Evolutionary conservation across 2,329 filamentous ascomycete genomes (phyloP), one percentile per base, ranked within the genome.

Genomic region (Talaromyces rugulosus): DNA sequence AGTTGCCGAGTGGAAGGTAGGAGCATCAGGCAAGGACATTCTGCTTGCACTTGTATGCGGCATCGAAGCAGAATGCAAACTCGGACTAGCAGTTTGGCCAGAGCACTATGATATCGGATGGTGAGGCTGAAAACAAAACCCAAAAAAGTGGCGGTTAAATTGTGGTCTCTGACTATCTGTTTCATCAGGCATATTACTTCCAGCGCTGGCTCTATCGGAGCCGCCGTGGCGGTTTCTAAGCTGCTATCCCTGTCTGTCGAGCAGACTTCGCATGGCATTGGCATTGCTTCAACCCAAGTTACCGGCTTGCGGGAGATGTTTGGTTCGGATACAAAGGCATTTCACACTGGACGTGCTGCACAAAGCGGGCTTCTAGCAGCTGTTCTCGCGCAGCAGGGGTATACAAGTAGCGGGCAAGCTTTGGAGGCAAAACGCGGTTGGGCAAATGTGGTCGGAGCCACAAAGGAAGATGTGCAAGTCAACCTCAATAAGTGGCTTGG

Each of bases 51-150:
- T 85, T 14, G 75, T 82, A 1, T 79, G 78, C 0, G 83, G 82
- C 11, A 78, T 85, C 50, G 83, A 85, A 69, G 76, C 78, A 0
- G 79, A 81, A 64, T 83, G 82, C 65, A 83, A 84, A 69, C 68
- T 82, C 4, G 82, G 82, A 0, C 67, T 83, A 28, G 76, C 79
- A 0, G 82, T 85, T 12, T 84, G 77, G 74, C 82, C 82, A 0
- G 73, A 80, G 50, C 82, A 85, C 68, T 85, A 85, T 68, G 80
- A 83, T 68, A 72, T 82, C 4, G 83, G 83, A 16, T 85, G 83
- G 82, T 63, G 47, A 27, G 61, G 5, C 16, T 42, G 14, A 42
- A 34, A 34, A 34, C 11, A 9, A 11, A 34, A 42, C 33, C 12
- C 33, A n/a, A 6, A 14, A 42, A 12, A n/a, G 40, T 42, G 40